Evolutionary conservation across 305 asterid species (phyloP).

Genomic region (Ruellia speciosa): DNA sequence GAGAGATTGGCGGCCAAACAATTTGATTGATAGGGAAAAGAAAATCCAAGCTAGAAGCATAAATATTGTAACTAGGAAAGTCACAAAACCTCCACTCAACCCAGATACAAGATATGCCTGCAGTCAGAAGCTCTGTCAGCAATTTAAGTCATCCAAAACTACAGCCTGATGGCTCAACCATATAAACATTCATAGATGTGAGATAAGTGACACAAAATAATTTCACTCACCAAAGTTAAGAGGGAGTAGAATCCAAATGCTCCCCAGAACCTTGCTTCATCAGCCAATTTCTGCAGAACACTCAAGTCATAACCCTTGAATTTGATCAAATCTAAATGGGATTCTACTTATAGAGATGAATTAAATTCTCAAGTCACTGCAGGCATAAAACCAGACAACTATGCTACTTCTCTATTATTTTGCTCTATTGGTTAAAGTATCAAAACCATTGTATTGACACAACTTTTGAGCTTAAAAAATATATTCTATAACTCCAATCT

Average conservation of each 20-base stretch:
- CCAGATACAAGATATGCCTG: conserved; percentile 83
- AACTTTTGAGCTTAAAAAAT: too few species aligned
- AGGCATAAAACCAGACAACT: not conserved
- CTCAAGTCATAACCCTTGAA: conserved; percentile 14
- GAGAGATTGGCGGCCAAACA: conserved; percentile 58
- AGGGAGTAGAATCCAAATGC: conserved; percentile 90
- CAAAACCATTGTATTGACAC: too few species aligned
- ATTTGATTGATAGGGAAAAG: conserved; percentile 47
- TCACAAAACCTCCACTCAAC: conserved; percentile 77
- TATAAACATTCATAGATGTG: conserved; percentile 6
- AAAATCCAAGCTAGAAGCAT: conserved; percentile 85
- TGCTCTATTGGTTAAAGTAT: not conserved
- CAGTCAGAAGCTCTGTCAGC: conserved; percentile 33
- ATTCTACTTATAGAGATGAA: conserved; percentile 4
- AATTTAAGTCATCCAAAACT: conserved; percentile 17
- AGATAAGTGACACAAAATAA: conserved; percentile 10
- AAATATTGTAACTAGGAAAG: conserved; percentile 53
- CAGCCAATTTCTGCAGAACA: conserved; percentile 57
- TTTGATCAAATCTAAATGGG: not conserved
- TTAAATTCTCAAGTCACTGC: not conserved
- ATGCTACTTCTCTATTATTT: not conserved
- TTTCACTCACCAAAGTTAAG: conserved; percentile 60
- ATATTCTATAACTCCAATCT: too few species aligned
- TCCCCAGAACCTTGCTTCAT: conserved; percentile 95
- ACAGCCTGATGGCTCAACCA: conserved; percentile 13